Evolutionary conservation across 202 grass and related monocot species (phyloP), one percentile per base, ranked within the genome.

Genomic region (Zoysia matrella): DNA sequence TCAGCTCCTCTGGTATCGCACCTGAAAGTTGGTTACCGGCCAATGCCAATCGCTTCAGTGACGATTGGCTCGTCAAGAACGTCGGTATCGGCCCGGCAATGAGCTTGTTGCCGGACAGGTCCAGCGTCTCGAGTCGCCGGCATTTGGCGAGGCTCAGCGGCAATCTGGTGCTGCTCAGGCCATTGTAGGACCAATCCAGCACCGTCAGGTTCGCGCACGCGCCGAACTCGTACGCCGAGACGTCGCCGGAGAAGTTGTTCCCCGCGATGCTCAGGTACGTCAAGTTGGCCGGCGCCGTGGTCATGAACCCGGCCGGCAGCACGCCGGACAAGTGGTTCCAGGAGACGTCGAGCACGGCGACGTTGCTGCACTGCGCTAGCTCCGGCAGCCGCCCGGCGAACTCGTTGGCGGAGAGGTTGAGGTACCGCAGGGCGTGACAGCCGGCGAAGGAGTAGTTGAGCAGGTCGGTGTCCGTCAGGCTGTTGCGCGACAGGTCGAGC

Each of bases 341-440:
- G 11, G 94, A 99, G 64, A 95, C 80, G 63, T 99, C 96, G 36
- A 99, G 84, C 47, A 77, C 72, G 47, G 87, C 48, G 71, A 98
- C 60, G 75, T 55, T 36, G 87, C 87, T 83, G 87, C 90, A 98
- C 3, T 87, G 55, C 7, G 90, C 57, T 14, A 93, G 63, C 78
- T 71, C 76, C n/a, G 76, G 88, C 72, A 98, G 71, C 49, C 52
- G 71, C 4, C 90, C 83, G 43, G 80, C 13, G 81, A 98, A 80
- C 52, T 71, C 80, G 89, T 98, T 98, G 30, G 47, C 87, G 44
- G 96, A 98, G 74, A 98, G 80, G 85, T 98, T 98, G 83, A 98
- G 90, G 89, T 93, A 85, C 3, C 69, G 87, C 50, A 98, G 65
- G 41, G 74, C 51, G 15, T 89, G 82, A 85, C 96, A 98, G 65